Percentiles rank a stretch among this genome's conserved stretches.
phyloP scores from a whole-genome alignment of 2,329 filamentous ascomycete species.

The Fusarium fujikuroi region DNA sequence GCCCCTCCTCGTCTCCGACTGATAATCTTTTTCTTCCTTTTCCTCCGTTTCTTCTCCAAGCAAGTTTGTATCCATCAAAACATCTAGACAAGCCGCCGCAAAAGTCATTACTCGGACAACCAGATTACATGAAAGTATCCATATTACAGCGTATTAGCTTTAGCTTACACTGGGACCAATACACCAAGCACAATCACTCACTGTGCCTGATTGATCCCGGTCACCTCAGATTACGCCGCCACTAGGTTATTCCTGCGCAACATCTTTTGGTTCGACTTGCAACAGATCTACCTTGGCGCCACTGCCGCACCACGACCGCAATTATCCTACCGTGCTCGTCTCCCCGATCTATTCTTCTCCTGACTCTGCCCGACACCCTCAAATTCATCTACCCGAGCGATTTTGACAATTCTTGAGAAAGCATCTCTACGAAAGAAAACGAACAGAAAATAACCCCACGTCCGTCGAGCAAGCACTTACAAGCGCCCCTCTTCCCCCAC shows the following conservation, averaged over 20 bases:
- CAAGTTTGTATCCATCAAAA: slow-evolving; percentile 1
- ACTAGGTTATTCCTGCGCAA: slow-evolving; percentile 24
- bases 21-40: slow-evolving; percentile 1
- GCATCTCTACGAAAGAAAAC: neutral
- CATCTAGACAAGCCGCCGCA: slow-evolving; percentile 2
- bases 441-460: neutral
- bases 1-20: slow-evolving; percentile 21
- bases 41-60: slow-evolving; percentile 9
- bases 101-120: slow-evolving; percentile 28
- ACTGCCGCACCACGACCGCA: slow-evolving; percentile 27
- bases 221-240: slow-evolving; percentile 30
- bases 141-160: slow-evolving; percentile 14
- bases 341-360: neutral
- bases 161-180: slow-evolving; percentile 25
- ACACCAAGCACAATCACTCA: neutral
- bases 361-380: neutral
- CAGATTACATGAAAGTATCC: slow-evolving; percentile 9
- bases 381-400: neutral
- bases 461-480: slow-evolving; percentile 35
- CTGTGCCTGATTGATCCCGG: slow-evolving; percentile 23
- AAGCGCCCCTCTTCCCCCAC: slow-evolving; percentile 38
- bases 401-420: neutral
- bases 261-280: slow-evolving; percentile 37
- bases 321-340: slow-evolving; percentile 12
- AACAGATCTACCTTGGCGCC: slow-evolving; percentile 32